A percentile compares a stretch with the other conserved stretches of the same genome.
Evolutionary conservation across 768 basidiomycete species (phyloP).

Genomic region (Coprinellus micaceus): DNA sequence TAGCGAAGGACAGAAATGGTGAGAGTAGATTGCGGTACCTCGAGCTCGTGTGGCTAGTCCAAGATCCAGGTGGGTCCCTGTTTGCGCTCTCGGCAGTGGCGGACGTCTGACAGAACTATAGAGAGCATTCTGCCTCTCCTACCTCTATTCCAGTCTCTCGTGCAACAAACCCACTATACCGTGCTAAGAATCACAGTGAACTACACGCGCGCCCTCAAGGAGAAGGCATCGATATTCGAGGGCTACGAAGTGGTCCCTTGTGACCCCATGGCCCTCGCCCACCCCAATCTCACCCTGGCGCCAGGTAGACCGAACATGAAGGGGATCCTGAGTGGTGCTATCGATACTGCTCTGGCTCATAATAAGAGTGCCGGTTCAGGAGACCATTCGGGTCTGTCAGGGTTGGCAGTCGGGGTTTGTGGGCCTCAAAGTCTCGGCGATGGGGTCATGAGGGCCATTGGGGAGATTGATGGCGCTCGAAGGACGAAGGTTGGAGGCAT

Average conservation of each 20-base stretch:
- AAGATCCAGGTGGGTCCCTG: constrained; percentile 40
- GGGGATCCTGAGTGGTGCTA: constrained; percentile 46
- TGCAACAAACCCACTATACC: background rate
- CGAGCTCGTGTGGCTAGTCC: constrained; percentile 66
- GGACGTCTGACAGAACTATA: no score
- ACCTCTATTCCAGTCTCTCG: background rate
- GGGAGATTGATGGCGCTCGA: constrained; percentile 40
- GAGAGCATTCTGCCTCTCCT: constrained; percentile 42
- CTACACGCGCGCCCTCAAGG: background rate
- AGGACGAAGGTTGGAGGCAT: constrained; percentile 58
- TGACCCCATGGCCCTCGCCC: constrained; percentile 5
- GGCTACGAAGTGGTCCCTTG: constrained; percentile 1
- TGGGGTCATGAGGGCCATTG: constrained; percentile 46
- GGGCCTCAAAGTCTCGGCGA: constrained; percentile 53
- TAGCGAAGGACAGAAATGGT: constrained; percentile 47
- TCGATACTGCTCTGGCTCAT: constrained; percentile 38
- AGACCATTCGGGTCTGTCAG: constrained; percentile 37
- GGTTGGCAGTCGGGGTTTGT: constrained; percentile 61
- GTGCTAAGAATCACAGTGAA: background rate
- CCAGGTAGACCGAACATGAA: constrained; percentile 53
- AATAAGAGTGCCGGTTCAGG: constrained; percentile 32
- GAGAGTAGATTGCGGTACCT: constrained; percentile 52
- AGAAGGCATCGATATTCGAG: constrained; percentile 17
- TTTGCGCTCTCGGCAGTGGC: no score
- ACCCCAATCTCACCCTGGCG: constrained; percentile 39